Conservation (phyloP, 495 filamentous ascomycete species). For the Bryoglossum gracile region DNA sequence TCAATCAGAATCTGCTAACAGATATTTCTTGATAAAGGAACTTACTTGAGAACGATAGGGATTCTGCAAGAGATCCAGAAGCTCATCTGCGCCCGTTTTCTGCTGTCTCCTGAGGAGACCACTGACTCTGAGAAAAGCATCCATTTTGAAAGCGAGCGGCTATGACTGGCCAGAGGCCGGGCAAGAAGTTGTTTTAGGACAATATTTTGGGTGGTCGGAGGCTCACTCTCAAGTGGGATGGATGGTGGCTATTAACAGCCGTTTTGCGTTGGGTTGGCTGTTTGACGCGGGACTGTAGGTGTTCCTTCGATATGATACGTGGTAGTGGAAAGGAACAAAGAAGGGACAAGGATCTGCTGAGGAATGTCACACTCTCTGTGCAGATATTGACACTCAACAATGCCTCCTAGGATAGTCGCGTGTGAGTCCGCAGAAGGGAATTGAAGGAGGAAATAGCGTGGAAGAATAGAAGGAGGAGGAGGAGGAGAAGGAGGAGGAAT, state of each 20-base stretch:
- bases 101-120: conserved; percentile 2
- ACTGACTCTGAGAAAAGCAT: not conserved
- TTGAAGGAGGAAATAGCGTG: not conserved
- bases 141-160: conserved; percentile 16
- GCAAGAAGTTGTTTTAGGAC: conserved; percentile 5
- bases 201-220: no score
- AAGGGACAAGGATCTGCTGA: not conserved
- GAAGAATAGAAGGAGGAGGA: conserved; percentile 1
- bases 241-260: no score
- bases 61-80: conserved; percentile 36
- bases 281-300: no score
- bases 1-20: conserved; percentile 9
- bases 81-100: conserved; percentile 15
- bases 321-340: conserved; percentile 5
- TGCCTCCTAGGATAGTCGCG: no score
- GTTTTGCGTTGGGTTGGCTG: no score
- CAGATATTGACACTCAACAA: no score
- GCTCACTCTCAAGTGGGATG: no score
- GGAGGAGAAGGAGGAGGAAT: conserved; percentile 8
- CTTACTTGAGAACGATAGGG: conserved; percentile 42
- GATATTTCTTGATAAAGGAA: not conserved
- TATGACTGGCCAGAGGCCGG: conserved; percentile 24
- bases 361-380: conserved; percentile 1
- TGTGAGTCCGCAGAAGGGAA: no score
- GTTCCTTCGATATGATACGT: conserved; percentile 8